These are phyloP conservation scores for Steccherinum ochraceum DNA, from an alignment of 768 basidiomycete species.

Conservation along the genomic window DNA sequence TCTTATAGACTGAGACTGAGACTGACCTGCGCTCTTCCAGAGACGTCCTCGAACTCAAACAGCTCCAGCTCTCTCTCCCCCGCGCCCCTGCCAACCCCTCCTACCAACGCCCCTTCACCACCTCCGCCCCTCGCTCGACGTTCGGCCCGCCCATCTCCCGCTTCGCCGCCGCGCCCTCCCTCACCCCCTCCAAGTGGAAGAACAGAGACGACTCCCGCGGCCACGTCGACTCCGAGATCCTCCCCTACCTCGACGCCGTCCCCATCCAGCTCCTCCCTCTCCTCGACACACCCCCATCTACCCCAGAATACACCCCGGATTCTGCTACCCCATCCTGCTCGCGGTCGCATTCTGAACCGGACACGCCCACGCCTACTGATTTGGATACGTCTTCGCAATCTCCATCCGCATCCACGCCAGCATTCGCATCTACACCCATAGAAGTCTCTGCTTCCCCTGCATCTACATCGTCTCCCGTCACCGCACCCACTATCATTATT, in stretches of 20 bases:
- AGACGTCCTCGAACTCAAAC: slow-evolving; percentile 18
- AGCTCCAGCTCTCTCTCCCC: slow-evolving; percentile 13
- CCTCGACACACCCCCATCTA: slow-evolving; percentile 18
- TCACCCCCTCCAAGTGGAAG: slow-evolving; percentile 36
- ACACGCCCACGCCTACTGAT: neutral
- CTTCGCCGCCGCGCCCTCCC: slow-evolving; percentile 26
- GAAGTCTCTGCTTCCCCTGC: neutral
- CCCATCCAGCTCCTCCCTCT: slow-evolving; percentile 63
- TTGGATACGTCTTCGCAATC: neutral
- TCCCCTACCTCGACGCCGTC: slow-evolving; percentile 33
- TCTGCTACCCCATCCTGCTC: neutral
- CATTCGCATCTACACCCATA: neutral
- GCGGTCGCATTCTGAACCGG: neutral
- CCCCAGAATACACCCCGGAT: neutral
- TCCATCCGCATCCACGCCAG: neutral
- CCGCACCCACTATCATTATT: neutral
- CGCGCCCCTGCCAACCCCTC: slow-evolving; percentile 13
- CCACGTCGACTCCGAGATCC: slow-evolving; percentile 20
- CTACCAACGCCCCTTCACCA: slow-evolving; percentile 21
- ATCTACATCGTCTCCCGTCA: neutral
- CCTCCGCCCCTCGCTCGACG: slow-evolving; percentile 14
- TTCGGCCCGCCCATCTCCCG: slow-evolving; percentile 32
- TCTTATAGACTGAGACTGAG: no score
- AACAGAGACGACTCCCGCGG: slow-evolving; percentile 15
- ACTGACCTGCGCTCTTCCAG: slow-evolving; percentile 6